Conservation (phyloP, 2,329 filamentous ascomycete genomes). For the Parastagonospora avenae region DNA sequence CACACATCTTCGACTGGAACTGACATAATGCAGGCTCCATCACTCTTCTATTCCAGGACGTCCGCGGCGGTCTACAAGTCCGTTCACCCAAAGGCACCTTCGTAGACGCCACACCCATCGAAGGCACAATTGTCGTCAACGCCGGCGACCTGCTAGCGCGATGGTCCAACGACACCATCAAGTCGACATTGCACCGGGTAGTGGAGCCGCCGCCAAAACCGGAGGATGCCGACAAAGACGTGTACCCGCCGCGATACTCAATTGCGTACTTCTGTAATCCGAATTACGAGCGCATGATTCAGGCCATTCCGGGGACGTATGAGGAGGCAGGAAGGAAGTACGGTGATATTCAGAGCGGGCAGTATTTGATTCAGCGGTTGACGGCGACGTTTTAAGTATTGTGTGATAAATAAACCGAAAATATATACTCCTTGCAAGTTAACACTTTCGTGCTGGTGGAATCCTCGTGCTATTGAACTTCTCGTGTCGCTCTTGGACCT, state of each 20-base stretch:
- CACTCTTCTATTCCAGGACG: conserved; percentile 57
- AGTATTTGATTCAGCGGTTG: conserved; percentile 80
- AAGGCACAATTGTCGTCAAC: conserved; percentile 83
- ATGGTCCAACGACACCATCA: conserved; percentile 92
- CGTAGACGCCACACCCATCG: conserved; percentile 81
- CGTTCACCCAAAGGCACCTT: conserved; percentile 76
- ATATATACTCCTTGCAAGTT: no score
- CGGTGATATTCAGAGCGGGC: conserved; percentile 73
- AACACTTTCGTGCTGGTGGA: no score
- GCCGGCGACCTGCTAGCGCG: conserved; percentile 84
- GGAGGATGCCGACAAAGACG: conserved; percentile 54
- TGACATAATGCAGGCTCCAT: conserved; percentile 42
- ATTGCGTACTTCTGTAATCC: conserved; percentile 95
- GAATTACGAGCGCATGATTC: conserved; percentile 75
- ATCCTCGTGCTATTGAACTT: no score
- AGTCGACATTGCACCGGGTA: conserved; percentile 86
- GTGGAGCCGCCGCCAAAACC: conserved; percentile 72
- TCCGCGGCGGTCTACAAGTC: conserved; percentile 63
- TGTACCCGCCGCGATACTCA: conserved; percentile 77
- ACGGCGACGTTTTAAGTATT: conserved; percentile 64
- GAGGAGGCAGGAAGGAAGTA: conserved; percentile 77
- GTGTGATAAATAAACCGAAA: not conserved
- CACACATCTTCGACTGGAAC: not conserved
- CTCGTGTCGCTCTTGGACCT: no score
- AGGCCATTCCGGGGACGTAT: conserved; percentile 81